Evolutionary conservation across 495 filamentous ascomycete genomes (phyloP).

Genomic region (Tetracladium setigerum): DNA sequence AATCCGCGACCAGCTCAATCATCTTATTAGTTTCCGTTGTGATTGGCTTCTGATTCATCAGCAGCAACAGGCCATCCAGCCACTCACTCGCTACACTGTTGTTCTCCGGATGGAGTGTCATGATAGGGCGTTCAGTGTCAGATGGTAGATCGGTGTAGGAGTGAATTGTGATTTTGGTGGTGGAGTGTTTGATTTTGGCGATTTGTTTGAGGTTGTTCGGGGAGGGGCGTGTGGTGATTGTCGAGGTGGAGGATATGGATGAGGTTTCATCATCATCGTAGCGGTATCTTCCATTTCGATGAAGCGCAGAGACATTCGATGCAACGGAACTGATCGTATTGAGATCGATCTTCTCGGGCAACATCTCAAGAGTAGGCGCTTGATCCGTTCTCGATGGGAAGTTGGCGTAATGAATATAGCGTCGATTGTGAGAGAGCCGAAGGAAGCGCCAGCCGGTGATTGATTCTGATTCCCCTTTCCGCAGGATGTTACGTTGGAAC

Average conservation of each 20-base stretch:
- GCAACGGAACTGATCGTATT: slow-evolving; percentile 85
- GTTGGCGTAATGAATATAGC: slow-evolving; percentile 86
- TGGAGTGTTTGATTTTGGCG: slow-evolving; percentile 34
- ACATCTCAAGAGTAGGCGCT: slow-evolving; percentile 63
- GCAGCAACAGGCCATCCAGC: slow-evolving; percentile 92
- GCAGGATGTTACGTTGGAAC: slow-evolving; percentile 55
- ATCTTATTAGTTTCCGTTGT: slow-evolving; percentile 92
- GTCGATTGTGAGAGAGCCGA: slow-evolving; percentile 83
- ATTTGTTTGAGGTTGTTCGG: slow-evolving; percentile 18
- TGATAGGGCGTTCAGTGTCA: slow-evolving; percentile 46
- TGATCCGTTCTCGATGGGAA: slow-evolving; percentile 58
- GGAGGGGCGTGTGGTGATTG: slow-evolving; percentile 37
- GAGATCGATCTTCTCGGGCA: slow-evolving; percentile 83
- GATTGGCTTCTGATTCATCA: slow-evolving; percentile 91
- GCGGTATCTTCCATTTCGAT: not conserved
- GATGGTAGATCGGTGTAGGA: slow-evolving; percentile 42
- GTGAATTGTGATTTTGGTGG: slow-evolving; percentile 88
- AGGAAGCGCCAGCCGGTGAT: slow-evolving; percentile 65
- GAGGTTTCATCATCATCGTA: slow-evolving; percentile 15
- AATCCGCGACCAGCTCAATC: slow-evolving; percentile 75
- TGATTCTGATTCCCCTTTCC: slow-evolving; percentile 31
- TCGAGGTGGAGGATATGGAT: slow-evolving; percentile 37
- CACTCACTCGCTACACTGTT: slow-evolving; percentile 89
- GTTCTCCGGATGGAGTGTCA: slow-evolving; percentile 74
- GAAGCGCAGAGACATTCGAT: slow-evolving; percentile 69